Conservation (phyloP, 768 basidiomycete genomes). For the Leccinum boreale region DNA sequence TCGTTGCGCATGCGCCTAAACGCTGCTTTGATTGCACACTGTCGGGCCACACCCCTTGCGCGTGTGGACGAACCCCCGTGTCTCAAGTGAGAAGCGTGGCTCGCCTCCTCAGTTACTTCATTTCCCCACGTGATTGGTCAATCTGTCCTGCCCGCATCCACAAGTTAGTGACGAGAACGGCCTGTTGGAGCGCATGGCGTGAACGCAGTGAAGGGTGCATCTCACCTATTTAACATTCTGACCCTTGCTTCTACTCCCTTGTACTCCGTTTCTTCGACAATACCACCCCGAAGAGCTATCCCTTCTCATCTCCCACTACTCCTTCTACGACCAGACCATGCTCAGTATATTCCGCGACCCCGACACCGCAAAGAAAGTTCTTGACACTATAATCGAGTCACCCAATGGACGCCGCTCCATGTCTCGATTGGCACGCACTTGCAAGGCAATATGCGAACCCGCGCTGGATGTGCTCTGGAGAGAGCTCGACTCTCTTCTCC, state of each 20-base stretch:
- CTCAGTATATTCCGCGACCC: conserved; percentile 60
- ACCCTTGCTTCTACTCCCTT: conserved; percentile 37
- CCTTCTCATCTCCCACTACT: conserved; percentile 39
- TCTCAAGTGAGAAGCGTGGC: conserved; percentile 22
- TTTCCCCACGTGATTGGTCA: conserved; percentile 24
- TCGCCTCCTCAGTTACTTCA: conserved; percentile 22
- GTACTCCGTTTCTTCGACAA: conserved; percentile 36
- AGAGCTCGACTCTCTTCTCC: conserved; percentile 72
- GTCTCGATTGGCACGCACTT: conserved; percentile 71
- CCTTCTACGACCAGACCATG: conserved; percentile 51
- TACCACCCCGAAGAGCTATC: conserved; percentile 27
- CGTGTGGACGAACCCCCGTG: conserved; percentile 27
- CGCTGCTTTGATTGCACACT: conserved; percentile 15
- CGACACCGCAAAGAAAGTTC: conserved; percentile 50
- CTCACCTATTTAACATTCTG: conserved; percentile 29
- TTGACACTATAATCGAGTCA: conserved; percentile 51
- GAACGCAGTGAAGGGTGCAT: conserved; percentile 42
- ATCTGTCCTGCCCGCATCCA: conserved; percentile 29
- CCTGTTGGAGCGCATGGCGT: conserved; percentile 38
- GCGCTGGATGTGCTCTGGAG: conserved; percentile 72
- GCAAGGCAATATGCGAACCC: conserved; percentile 69
- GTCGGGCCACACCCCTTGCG: conserved; percentile 23
- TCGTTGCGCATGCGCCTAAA: conserved; percentile 4
- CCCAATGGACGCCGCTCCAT: conserved; percentile 66
- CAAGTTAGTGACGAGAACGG: conserved; percentile 27